Evolutionary conservation across 176 grass and related monocot species (phyloP).

Genomic region (Tillandsia leiboldiana): DNA sequence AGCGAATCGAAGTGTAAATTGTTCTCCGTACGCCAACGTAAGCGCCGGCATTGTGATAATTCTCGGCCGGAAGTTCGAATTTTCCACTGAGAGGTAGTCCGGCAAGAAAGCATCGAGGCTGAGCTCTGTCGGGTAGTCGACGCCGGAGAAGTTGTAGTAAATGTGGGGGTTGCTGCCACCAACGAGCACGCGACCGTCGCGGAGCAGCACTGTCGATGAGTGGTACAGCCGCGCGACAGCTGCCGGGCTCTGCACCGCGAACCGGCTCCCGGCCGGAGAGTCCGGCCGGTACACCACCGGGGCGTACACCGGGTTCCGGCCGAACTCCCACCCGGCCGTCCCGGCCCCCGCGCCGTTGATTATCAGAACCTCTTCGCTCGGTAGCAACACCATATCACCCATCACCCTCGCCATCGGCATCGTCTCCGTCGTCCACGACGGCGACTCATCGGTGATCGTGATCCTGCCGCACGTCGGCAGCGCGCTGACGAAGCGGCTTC

Average conservation of each 20-base stretch:
- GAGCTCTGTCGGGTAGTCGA: slow-evolving; percentile 62
- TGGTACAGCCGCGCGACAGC: slow-evolving; percentile 52
- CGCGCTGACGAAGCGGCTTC: slow-evolving; percentile 17
- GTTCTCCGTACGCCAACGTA: slow-evolving; percentile 22
- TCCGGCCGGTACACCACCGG: slow-evolving; percentile 47
- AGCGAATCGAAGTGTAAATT: slow-evolving; percentile 34
- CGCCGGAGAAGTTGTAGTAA: slow-evolving; percentile 71
- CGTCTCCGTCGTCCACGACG: slow-evolving; percentile 53
- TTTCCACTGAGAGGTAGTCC: slow-evolving; percentile 41
- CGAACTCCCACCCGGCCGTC: slow-evolving; percentile 63
- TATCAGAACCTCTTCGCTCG: slow-evolving; percentile 56
- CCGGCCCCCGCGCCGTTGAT: slow-evolving; percentile 63
- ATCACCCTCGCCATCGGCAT: slow-evolving; percentile 76
- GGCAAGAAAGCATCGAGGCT: slow-evolving; percentile 79
- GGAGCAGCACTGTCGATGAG: slow-evolving; percentile 48
- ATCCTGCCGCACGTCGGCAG: slow-evolving; percentile 58
- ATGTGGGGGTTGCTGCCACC: slow-evolving; percentile 77
- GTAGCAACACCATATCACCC: slow-evolving; percentile 83
- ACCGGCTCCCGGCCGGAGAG: slow-evolving; percentile 21
- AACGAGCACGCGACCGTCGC: slow-evolving; percentile 57
- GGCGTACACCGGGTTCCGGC: slow-evolving; percentile 26
- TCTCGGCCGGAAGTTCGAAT: slow-evolving; percentile 32
- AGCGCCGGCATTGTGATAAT: slow-evolving; percentile 24
- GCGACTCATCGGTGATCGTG: slow-evolving; percentile 49
- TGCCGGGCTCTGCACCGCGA: slow-evolving; percentile 41